Percentiles rank a stretch among this genome's conserved stretches.
phyloP scores from a whole-genome alignment of 169 alveolate species.

The Plasmodium gaboni region DNA sequence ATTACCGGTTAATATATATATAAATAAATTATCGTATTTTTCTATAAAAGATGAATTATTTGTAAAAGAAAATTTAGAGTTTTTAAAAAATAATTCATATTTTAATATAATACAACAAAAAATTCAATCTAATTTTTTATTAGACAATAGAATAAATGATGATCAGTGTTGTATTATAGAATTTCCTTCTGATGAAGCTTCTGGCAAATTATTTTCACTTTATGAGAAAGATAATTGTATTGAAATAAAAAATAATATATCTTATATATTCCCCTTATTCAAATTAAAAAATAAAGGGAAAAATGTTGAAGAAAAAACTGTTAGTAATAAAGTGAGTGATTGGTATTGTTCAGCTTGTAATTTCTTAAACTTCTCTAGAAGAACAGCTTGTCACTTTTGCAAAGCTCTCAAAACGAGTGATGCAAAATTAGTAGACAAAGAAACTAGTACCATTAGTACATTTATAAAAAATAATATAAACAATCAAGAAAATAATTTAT shows the following conservation, averaged over 20 bases:
- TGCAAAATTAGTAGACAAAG: conserved; percentile 56
- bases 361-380: conserved; percentile 81
- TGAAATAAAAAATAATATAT: conserved; percentile 12
- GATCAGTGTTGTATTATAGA: conserved; percentile 68
- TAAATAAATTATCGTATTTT: conserved; percentile 63
- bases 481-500: not conserved
- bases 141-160: conserved; percentile 34
- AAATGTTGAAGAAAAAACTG: conserved; percentile 25
- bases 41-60: conserved; percentile 52
- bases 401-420: conserved; percentile 55
- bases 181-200: conserved; percentile 67
- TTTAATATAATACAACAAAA: conserved; percentile 53
- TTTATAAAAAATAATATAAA: conserved; percentile 38
- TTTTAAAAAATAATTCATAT: conserved; percentile 67
- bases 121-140: conserved; percentile 7
- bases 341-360: conserved; percentile 86
- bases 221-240: conserved; percentile 68
- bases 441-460: not conserved
- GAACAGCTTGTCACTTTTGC: conserved; percentile 70
- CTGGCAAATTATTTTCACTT: conserved; percentile 73
- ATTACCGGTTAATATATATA: conserved; percentile 75
- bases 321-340: conserved; percentile 68
- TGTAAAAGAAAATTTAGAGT: conserved; percentile 53
- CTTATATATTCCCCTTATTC: conserved; percentile 66
- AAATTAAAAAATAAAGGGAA: conserved; percentile 31